Evolutionary conservation across 75 land plant species (phyloP), one percentile per base, ranked within the genome.

Genomic region (Picea glauca): DNA sequence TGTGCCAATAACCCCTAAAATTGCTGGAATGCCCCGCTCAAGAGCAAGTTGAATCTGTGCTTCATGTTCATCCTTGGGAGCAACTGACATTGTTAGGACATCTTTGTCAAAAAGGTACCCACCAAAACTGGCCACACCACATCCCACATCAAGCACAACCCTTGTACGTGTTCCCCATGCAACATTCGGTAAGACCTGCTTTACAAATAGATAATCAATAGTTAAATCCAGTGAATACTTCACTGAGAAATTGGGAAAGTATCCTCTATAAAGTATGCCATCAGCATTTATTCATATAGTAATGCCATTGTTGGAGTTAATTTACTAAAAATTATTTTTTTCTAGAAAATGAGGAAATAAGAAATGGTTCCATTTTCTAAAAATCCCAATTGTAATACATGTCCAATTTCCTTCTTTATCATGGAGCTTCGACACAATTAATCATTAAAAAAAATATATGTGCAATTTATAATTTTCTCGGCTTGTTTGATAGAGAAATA

Each of bases 111-210:
- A 75, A 38, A 91, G 84, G 62, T 82, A 85, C 2, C 91, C 93
- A 64, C 93, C 93, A 87, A 91, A 91, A 78, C 91, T 91, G 9
- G 93, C 96, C 72, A 93, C 95, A 54, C 95, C 95, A 81, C 95
- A 93, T 33, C 95, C 95, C 77, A 93, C 95, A 83, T 93, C 95
- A 77, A 93, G 75, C 60, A 93, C 76, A 60, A 89, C 87, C 33
- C 95, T 86, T 58, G 90, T 89, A 15, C 83, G 85, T 75, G 76
- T 87, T 13, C 95, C 95, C 91, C 89, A 93, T 15, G 79, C 79
- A 77, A 93, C 84, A 72, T 70, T 74, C 77, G 98, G 90, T 40
- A 90, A 78, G 23, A 78, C 88, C 99, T 96, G 88, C 58, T 80
- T 66, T 13, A 46, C 26, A 58, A 31, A 79, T 56, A 59, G 3